Conservation (phyloP, 2,329 filamentous ascomycete species). For the Paecilomyces formosus region DNA sequence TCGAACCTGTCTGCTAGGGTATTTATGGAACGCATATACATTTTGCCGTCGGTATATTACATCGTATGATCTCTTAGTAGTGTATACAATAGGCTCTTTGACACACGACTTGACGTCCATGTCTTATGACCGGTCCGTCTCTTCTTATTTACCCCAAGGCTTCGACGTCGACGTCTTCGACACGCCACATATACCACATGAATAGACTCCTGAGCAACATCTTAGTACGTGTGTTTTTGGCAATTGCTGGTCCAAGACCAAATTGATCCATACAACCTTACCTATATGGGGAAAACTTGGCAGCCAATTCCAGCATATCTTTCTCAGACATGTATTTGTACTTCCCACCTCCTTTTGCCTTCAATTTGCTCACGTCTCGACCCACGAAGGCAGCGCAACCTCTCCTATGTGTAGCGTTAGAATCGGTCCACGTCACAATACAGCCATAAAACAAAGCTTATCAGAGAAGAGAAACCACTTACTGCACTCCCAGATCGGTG, state of each 20-base stretch:
- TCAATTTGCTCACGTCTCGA: constrained; percentile 74
- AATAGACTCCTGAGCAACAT: constrained; percentile 58
- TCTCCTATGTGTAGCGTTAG: constrained; percentile 38
- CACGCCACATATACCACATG: constrained; percentile 98
- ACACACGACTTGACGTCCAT: not conserved
- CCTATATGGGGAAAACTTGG: constrained; percentile 75
- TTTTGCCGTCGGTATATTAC: not conserved
- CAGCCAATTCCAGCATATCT: constrained; percentile 80
- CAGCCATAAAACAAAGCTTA: not conserved
- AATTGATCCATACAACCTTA: constrained; percentile 28
- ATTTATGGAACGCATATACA: not conserved
- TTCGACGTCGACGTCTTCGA: constrained; percentile 67
- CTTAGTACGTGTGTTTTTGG: constrained; percentile 18
- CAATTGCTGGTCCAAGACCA: not conserved
- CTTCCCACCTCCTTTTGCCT: constrained; percentile 70
- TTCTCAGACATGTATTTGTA: constrained; percentile 97
- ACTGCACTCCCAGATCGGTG: constrained; percentile 87
- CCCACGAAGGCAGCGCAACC: constrained; percentile 88
- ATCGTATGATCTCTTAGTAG: not conserved
- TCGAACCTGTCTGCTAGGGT: not conserved
- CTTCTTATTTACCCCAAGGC: constrained; percentile 31
- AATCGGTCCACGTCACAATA: not conserved
- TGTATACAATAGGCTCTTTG: not conserved
- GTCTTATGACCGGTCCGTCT: not conserved
- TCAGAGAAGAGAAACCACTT: constrained; percentile 26